Conservation (phyloP, 2,329 filamentous ascomycete species). For the Pseudogymnoascus sp. region DNA sequence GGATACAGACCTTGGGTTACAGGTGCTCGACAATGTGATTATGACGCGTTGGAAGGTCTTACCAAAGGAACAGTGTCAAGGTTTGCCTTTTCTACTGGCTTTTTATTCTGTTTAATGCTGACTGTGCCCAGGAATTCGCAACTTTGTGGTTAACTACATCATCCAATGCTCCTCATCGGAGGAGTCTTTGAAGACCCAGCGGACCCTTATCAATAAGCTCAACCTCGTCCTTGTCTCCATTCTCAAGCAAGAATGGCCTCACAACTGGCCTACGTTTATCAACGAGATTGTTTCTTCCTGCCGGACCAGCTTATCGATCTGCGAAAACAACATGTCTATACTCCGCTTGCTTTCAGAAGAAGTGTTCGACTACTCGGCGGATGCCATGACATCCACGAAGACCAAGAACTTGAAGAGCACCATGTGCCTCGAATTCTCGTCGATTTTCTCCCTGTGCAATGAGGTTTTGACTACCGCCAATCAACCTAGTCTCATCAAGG, state of each 20-base stretch:
- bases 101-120: conserved; percentile 13
- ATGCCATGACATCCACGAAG: conserved; percentile 98
- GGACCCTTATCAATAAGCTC: conserved; percentile 92
- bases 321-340: conserved; percentile 99
- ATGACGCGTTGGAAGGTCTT: conserved; percentile 98
- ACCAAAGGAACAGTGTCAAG: conserved; percentile 90
- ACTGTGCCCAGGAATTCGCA: conserved; percentile 70
- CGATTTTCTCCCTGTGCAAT: conserved; percentile 95
- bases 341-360: conserved; percentile 91
- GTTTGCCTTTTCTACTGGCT: conserved; percentile 37
- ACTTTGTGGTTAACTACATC: conserved; percentile 98
- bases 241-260: conserved; percentile 98
- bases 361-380: conserved; percentile 96
- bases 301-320: conserved; percentile 90
- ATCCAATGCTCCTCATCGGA: conserved; percentile 87
- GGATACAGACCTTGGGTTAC: conserved; percentile 74
- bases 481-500: conserved; percentile 82
- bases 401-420: conserved; percentile 94
- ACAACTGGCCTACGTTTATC: conserved; percentile 99
- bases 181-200: conserved; percentile 74
- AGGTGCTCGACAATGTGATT: conserved; percentile 97
- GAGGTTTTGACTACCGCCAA: conserved; percentile 88
- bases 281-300: conserved; percentile 98
- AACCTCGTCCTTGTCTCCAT: conserved; percentile 96
- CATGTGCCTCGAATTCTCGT: conserved; percentile 98